Evolutionary conservation across 2,329 filamentous ascomycete genomes (phyloP), one percentile per base, ranked within the genome.

Genomic region (Canariomyces notabilis): DNA sequence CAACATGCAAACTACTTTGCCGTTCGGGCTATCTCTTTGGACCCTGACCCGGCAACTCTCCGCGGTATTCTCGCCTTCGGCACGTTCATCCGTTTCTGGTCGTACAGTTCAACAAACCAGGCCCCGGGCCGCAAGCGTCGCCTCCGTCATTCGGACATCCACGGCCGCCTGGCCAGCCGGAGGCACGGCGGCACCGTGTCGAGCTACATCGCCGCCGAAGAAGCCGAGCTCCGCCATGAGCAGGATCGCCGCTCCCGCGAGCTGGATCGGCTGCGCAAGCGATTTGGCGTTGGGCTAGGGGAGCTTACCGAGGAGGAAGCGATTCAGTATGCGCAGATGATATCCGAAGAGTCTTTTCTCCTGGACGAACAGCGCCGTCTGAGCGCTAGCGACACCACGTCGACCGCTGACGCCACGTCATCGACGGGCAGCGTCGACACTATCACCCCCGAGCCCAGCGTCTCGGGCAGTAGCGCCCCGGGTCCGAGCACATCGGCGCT

Each of bases 51-150:
- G 19, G 90, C 89, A 0, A 74, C 85, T 0, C 76, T 98, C 12
- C 83, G 91, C 29, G 93, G 93, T 5, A 81, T 95, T 50, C 83
- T 96, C 1, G 85, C 90, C 1, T 81, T 95, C 41, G 93, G 93
- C 9, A 87, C 86, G 0, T 86, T 91, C 59, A 69, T 98, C 15
- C 85, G 89, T 11, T 97, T 89, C 64, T 98, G 93, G 93, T 83
- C 87, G 3, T 97, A 94, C 63, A 94, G 87, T 64, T 91, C 89
- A 8, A 84, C 84, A 0, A 83, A 85, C 58, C 82, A 89, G 50
- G 80, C 84, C 49, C 79, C 84, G 41, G 82, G 82, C 46, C 86
- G 79, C 52, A 95, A 94, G 66, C 85, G 89, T n/a, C 83, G 82
- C 7, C 69, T 84, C 12, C 83, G 88, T 31, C 83, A 88, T 48